These are phyloP conservation scores for Plantago coronopus DNA, from an alignment of 305 asterid genomes.

Conservation along the genomic window DNA sequence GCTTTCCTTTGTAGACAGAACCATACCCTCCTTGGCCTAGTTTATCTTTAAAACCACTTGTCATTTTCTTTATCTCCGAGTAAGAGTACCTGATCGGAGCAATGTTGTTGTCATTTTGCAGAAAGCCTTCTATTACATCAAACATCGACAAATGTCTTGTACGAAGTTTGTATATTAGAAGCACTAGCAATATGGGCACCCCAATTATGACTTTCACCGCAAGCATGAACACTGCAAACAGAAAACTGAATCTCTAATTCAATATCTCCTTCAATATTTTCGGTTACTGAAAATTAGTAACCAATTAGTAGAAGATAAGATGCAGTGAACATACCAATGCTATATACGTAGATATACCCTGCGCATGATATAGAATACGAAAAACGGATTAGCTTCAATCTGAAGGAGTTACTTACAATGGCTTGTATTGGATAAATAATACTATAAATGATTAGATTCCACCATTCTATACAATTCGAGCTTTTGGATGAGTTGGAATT, in stretches of 20 bases:
- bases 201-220: conserved; percentile 10
- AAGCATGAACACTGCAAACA: background rate
- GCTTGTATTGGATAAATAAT: too few species aligned
- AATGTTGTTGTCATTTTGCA: conserved; percentile 25
- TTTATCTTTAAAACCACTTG: conserved; percentile 21
- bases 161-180: conserved; percentile 18
- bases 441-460: too few species aligned
- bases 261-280: too few species aligned
- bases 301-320: too few species aligned
- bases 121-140: conserved; percentile 21
- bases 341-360: too few species aligned
- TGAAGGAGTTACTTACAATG: too few species aligned
- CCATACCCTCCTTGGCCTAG: conserved; percentile 31
- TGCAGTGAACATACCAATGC: too few species aligned
- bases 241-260: background rate
- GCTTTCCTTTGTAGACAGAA: conserved; percentile 26
- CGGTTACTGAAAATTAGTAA: too few species aligned
- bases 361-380: too few species aligned
- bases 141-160: conserved; percentile 19
- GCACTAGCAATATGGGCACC: conserved; percentile 3
- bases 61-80: conserved; percentile 23
- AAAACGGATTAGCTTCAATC: too few species aligned
- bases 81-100: conserved; percentile 29
- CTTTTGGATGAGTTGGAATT: too few species aligned
- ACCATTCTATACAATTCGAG: too few species aligned